Evolutionary conservation across 306 rosid species (phyloP).

Genomic region (Elaeagnus macrophylla): DNA sequence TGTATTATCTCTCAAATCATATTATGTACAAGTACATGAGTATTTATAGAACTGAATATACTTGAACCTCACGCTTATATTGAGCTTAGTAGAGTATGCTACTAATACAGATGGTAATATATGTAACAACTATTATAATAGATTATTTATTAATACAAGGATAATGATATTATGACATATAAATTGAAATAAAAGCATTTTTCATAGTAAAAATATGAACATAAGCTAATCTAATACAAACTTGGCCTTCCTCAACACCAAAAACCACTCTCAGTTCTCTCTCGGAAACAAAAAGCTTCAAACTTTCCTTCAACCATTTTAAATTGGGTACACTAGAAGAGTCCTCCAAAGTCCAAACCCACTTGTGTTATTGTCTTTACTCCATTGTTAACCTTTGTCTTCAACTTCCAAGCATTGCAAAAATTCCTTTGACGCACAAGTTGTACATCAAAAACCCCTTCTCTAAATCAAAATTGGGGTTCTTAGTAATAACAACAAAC

Average conservation of each 20-base stretch:
- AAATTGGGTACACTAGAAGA: conserved; percentile 17
- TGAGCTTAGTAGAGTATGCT: too few relatives aligned
- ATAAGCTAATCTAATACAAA: too few relatives aligned
- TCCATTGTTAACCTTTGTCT: conserved; percentile 20
- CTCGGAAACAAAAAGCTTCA: conserved; percentile 68
- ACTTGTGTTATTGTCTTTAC: conserved; percentile 36
- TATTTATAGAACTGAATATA: too few relatives aligned
- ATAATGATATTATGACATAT: too few relatives aligned
- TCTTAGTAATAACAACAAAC: conserved; percentile 5
- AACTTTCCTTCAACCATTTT: conserved; percentile 27
- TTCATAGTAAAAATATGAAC: too few relatives aligned
- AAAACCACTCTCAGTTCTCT: conserved; percentile 59
- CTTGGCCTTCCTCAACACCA: conserved; percentile 83
- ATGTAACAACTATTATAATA: too few relatives aligned
- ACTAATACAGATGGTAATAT: too few relatives aligned
- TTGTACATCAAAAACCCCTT: conserved; percentile 16
- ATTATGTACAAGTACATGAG: too few relatives aligned
- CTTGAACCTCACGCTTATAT: too few relatives aligned
- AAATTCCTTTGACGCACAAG: conserved; percentile 14
- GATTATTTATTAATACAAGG: too few relatives aligned
- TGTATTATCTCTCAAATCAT: too few relatives aligned
- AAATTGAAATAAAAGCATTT: too few relatives aligned
- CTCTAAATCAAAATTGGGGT: conserved; percentile 21
- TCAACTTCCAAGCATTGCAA: conserved; percentile 27
- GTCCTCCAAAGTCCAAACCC: conserved; percentile 36